These are phyloP conservation scores for Agaricus sinodeliciosus DNA, from an alignment of 768 basidiomycete genomes.

Conservation along the genomic window DNA sequence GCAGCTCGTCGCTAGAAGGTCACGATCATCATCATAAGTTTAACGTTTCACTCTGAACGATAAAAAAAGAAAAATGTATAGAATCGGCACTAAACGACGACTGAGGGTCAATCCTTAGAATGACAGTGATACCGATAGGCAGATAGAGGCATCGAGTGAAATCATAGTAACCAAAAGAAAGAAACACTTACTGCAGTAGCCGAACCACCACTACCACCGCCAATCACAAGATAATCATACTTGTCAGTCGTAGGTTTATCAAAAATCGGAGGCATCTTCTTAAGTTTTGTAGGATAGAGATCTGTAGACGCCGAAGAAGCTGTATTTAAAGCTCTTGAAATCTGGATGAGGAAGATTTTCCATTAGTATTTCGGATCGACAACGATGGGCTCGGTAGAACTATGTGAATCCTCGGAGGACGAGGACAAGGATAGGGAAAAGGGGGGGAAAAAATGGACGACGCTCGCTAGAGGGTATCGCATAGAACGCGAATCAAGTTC, in stretches of 20 bases:
- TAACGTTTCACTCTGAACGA: too few species aligned
- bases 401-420: constrained; percentile 1
- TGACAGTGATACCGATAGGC: too few species aligned
- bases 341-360: constrained; percentile 5
- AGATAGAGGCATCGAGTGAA: background rate
- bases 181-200: constrained; percentile 65
- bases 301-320: background rate
- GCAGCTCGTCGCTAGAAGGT: constrained; percentile 78
- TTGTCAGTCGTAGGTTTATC: constrained; percentile 54
- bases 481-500: too few species aligned
- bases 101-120: too few species aligned
- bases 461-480: too few species aligned
- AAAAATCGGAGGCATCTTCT: constrained; percentile 66
- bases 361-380: background rate
- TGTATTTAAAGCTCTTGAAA: constrained; percentile 10
- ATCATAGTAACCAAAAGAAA: background rate
- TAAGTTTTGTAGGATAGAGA: constrained; percentile 17
- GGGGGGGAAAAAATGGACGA: background rate
- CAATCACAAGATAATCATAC: constrained; percentile 85
- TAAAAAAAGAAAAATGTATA: background rate
- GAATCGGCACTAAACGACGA: background rate
- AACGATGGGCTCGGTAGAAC: background rate
- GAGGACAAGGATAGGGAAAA: constrained; percentile 1
- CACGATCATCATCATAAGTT: background rate
- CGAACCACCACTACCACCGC: constrained; percentile 91